A percentile compares a stretch with the other conserved stretches of the same genome.
Conservation (phyloP, 352 stramenopile species). For the Pythium brassicae region DNA sequence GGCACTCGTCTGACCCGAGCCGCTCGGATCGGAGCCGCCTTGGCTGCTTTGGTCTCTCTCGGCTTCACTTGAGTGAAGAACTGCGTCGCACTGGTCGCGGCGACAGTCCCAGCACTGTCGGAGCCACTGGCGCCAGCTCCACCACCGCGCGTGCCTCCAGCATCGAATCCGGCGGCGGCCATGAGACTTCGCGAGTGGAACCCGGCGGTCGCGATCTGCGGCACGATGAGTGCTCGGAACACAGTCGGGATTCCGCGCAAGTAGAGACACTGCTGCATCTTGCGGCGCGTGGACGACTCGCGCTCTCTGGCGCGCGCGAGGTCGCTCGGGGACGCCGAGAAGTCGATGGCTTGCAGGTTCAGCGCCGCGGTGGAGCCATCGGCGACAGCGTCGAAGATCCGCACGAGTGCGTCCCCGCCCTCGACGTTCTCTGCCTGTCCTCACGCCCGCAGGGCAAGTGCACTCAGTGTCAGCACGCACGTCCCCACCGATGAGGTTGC, state of each 20-base stretch:
- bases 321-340: conserved; percentile 28
- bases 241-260: conserved; percentile 39
- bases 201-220: conserved; percentile 36
- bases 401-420: conserved; percentile 41
- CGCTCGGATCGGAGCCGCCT: not conserved
- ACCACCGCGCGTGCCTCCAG: not conserved
- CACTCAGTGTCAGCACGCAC: not conserved
- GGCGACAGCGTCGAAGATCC: conserved; percentile 42
- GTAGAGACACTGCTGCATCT: conserved; percentile 55
- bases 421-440: conserved; percentile 49
- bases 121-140: not conserved
- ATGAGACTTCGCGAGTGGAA: conserved; percentile 36
- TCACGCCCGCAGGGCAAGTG: not conserved
- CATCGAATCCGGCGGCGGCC: not conserved
- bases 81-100: not conserved
- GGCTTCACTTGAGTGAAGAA: conserved; percentile 13
- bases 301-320: conserved; percentile 25
- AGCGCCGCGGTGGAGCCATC: conserved; percentile 33
- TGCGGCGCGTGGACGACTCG: conserved; percentile 29
- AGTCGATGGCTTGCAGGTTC: conserved; percentile 46
- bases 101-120: not conserved
- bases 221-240: conserved; percentile 38
- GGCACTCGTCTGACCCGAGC: not conserved
- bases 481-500: not conserved
- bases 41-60: conserved; percentile 9